Conservation (phyloP, 2,329 filamentous ascomycete genomes). For the Diplocarpon mali region DNA sequence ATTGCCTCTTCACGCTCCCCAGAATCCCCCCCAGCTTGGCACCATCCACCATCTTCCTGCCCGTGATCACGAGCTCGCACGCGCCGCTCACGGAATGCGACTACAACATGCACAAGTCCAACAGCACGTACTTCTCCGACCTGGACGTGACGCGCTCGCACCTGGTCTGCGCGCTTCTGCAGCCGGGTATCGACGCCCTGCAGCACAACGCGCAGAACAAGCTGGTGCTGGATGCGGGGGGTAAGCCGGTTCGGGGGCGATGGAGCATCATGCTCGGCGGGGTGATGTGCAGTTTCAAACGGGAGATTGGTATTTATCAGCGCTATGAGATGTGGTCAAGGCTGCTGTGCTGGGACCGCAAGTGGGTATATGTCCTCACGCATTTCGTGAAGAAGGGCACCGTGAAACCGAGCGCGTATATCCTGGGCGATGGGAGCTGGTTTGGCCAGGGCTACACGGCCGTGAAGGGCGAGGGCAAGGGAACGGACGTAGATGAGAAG, state of each 20-base stretch:
- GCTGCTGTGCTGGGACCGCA: constrained; percentile 64
- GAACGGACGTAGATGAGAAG: constrained; percentile 40
- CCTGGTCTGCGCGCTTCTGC: constrained; percentile 59
- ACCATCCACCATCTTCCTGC: constrained; percentile 42
- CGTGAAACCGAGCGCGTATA: constrained; percentile 40
- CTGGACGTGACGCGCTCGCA: constrained; percentile 68
- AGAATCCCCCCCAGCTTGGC: constrained; percentile 26
- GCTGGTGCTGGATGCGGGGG: constrained; percentile 33
- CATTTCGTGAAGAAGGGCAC: constrained; percentile 58
- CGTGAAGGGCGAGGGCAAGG: constrained; percentile 30
- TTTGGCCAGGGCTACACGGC: constrained; percentile 31
- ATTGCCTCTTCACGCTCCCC: constrained; percentile 32
- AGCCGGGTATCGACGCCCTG: constrained; percentile 43
- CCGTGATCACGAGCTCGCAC: constrained; percentile 46
- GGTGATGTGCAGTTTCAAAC: constrained; percentile 62
- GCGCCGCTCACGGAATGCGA: constrained; percentile 55
- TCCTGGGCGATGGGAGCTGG: constrained; percentile 29
- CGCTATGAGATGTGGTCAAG: constrained; percentile 64
- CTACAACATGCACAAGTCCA: constrained; percentile 64
- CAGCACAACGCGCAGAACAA: constrained; percentile 37
- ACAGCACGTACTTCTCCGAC: constrained; percentile 60
- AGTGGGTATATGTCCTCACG: constrained; percentile 69
- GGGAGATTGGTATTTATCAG: constrained; percentile 60
- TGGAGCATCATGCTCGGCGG: constrained; percentile 60
- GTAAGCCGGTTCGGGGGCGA: constrained; percentile 38